Percentiles rank a stretch among this genome's conserved stretches.
Evolutionary conservation across 805 yeast genomes (phyloP).

Genomic region (Saccharomyces kudriavzevii): DNA sequence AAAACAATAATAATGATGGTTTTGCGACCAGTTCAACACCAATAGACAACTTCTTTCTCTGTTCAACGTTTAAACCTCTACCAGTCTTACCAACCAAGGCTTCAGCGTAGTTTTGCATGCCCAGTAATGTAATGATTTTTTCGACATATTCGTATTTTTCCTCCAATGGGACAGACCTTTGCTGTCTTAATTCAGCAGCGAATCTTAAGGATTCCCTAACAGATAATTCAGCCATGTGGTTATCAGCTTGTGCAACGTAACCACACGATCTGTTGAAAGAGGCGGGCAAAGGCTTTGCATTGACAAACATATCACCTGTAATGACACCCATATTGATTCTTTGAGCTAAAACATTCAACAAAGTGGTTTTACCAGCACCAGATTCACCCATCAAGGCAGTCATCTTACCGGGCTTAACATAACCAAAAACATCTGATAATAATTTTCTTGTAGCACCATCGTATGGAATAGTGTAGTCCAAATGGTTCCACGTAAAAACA

Average conservation of each 20-base stretch:
- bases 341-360: conserved; percentile 64
- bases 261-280: conserved; percentile 75
- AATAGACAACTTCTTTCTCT: conserved; percentile 58
- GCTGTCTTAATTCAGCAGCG: conserved; percentile 67
- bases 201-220: conserved; percentile 69
- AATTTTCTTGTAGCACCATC: conserved; percentile 52
- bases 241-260: conserved; percentile 74
- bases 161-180: conserved; percentile 41
- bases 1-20: conserved; percentile 52
- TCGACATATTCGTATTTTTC: conserved; percentile 67
- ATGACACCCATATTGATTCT: conserved; percentile 64
- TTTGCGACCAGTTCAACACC: conserved; percentile 69
- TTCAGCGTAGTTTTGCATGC: conserved; percentile 63
- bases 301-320: conserved; percentile 64
- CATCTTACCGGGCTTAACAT: conserved; percentile 72
- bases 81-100: conserved; percentile 77
- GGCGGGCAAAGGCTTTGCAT: conserved; percentile 49
- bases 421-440: conserved; percentile 52
- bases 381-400: conserved; percentile 83
- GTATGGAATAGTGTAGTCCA: conserved; percentile 56
- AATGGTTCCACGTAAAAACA: conserved; percentile 66
- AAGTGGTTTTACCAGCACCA: conserved; percentile 81
- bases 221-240: conserved; percentile 59
- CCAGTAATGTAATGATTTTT: conserved; percentile 54
- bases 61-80: conserved; percentile 62